phyloP scores from a whole-genome alignment of 2,329 filamentous ascomycete genomes.

The Phialophora expanda region DNA sequence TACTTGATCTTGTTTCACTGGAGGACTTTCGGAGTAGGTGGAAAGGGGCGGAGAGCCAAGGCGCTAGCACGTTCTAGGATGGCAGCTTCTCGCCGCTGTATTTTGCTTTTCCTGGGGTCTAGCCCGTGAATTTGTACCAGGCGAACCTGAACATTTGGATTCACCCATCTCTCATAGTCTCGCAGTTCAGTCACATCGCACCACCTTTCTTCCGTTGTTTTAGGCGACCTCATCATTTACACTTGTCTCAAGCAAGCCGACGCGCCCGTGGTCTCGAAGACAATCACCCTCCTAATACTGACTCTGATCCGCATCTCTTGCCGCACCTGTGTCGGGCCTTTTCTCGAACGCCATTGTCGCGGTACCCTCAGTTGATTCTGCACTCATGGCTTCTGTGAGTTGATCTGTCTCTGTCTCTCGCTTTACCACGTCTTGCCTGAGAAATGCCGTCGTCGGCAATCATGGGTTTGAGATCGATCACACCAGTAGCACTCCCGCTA shows the following conservation, averaged over 20 bases:
- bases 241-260: neutral
- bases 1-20: neutral
- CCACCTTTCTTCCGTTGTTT: constrained; percentile 19
- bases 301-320: constrained; percentile 17
- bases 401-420: constrained; percentile 26
- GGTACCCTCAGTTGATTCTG: constrained; percentile 20
- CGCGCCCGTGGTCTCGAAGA: constrained; percentile 1
- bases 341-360: constrained; percentile 16
- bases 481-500: constrained; percentile 32
- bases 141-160: constrained; percentile 18
- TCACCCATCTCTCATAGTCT: constrained; percentile 9
- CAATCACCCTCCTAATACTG: constrained; percentile 22
- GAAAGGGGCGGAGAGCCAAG: constrained; percentile 18
- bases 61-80: constrained; percentile 8
- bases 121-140: constrained; percentile 17
- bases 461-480: constrained; percentile 44
- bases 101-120: constrained; percentile 23
- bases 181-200: neutral
- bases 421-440: constrained; percentile 25
- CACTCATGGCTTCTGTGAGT: constrained; percentile 57
- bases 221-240: constrained; percentile 1
- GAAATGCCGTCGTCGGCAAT: constrained; percentile 41
- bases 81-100: constrained; percentile 16
- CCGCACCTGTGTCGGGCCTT: constrained; percentile 25
- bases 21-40: neutral